These are phyloP conservation scores for Saposhnikovia divaricata DNA, from an alignment of 129 eudicot species.

Conservation along the genomic window DNA sequence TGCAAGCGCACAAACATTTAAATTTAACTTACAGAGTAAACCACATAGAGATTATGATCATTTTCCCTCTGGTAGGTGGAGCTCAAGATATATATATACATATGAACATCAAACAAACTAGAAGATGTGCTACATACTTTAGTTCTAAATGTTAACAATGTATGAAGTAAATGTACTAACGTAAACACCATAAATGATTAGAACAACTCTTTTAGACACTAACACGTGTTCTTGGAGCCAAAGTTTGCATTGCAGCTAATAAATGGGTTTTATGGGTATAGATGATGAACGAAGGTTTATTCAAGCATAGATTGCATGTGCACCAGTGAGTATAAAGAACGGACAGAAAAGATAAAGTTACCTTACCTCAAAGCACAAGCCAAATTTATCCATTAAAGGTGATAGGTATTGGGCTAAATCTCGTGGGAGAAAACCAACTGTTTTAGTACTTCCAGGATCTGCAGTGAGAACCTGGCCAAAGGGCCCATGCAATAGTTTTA, in stretches of 20 bases:
- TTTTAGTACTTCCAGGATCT: conserved; percentile 37
- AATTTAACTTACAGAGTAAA: background rate
- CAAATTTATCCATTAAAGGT: conserved; percentile 66
- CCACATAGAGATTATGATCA: background rate
- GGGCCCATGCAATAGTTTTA: conserved; percentile 12
- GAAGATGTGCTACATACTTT: background rate
- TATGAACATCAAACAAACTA: background rate
- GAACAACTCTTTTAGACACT: background rate
- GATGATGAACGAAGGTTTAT: background rate
- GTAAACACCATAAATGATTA: background rate
- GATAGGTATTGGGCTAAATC: conserved; percentile 79
- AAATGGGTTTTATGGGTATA: background rate
- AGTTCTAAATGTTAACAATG: background rate
- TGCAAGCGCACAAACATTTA: background rate
- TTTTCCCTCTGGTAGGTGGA: background rate
- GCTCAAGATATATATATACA: background rate
- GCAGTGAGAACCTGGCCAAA: conserved; percentile 62
- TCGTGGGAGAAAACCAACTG: conserved; percentile 75
- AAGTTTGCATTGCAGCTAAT: background rate
- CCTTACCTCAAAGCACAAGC: conserved; percentile 61
- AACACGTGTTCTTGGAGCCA: background rate
- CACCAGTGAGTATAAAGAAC: background rate
- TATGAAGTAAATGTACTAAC: background rate
- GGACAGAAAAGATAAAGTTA: background rate
- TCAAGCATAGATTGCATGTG: background rate